Percentiles rank a stretch among this genome's conserved stretches.
Evolutionary conservation across 2,329 filamentous ascomycete species (phyloP).

Genomic region (Diaporthe sp.): DNA sequence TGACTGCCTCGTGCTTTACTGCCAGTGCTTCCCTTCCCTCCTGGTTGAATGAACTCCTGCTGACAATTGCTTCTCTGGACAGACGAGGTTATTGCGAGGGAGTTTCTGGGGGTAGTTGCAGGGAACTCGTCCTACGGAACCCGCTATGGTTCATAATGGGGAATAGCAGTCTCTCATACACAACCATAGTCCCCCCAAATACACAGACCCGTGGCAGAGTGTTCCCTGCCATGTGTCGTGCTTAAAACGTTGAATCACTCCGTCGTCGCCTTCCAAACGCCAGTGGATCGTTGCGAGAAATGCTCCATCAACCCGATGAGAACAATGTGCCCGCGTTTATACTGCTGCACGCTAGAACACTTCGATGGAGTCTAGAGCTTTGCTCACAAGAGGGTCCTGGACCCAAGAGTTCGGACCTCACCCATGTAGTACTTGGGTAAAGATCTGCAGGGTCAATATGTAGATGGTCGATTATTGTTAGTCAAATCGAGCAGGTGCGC

Average conservation of each 20-base stretch:
- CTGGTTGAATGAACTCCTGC: not conserved
- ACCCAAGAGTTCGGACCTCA: not conserved
- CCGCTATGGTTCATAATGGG: slow-evolving; percentile 8
- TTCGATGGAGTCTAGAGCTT: not conserved
- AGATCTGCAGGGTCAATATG: not conserved
- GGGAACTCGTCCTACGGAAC: slow-evolving; percentile 45
- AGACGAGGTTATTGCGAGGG: slow-evolving; percentile 48
- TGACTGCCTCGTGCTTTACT: slow-evolving; percentile 44
- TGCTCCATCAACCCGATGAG: not conserved
- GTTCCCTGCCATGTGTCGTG: not conserved
- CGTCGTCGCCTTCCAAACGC: not conserved
- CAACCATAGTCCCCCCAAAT: not conserved
- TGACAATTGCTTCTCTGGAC: not conserved
- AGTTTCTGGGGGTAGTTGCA: slow-evolving; percentile 46
- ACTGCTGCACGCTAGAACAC: not conserved
- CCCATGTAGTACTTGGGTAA: not conserved
- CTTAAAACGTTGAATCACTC: not conserved
- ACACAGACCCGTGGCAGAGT: no score
- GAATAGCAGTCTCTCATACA: not conserved
- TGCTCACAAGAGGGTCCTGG: not conserved
- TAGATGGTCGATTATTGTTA: not conserved
- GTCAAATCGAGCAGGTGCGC: not conserved
- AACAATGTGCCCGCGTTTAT: not conserved
- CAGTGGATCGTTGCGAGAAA: not conserved
- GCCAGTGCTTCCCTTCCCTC: not conserved